Conservation (phyloP, 2,329 filamentous ascomycete species). For the Juglanconis juglandina region DNA sequence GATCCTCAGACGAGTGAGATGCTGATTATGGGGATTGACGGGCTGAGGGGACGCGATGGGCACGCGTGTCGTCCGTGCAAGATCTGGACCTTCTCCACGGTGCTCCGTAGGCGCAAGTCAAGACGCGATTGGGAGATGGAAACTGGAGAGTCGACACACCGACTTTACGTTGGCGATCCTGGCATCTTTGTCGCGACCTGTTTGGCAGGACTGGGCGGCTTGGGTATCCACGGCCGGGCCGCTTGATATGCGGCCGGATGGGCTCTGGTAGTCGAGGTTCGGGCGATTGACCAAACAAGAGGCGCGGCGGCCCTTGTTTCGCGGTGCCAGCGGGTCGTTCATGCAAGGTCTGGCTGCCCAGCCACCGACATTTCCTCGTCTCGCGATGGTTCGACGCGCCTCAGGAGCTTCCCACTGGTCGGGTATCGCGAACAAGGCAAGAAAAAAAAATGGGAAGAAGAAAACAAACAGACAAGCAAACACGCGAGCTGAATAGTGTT, state of each 20-base stretch:
- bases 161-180: constrained; percentile 19
- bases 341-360: constrained; percentile 18
- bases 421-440: constrained; percentile 10
- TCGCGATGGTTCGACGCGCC: constrained; percentile 1
- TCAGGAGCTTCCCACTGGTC: neutral
- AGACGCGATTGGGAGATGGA: constrained; percentile 12
- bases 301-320: constrained; percentile 6
- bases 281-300: constrained; percentile 15
- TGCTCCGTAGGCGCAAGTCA: constrained; percentile 3
- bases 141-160: constrained; percentile 16
- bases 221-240: constrained; percentile 20
- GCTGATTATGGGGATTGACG: constrained; percentile 6
- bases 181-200: neutral
- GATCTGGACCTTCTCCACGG: neutral
- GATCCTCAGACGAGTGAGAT: neutral
- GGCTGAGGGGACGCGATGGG: constrained; percentile 11
- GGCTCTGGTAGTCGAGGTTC: constrained; percentile 13
- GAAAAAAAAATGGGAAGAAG: neutral
- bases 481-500: neutral
- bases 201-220: constrained; percentile 1
- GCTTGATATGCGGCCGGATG: constrained; percentile 18
- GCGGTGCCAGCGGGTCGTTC: constrained; percentile 15
- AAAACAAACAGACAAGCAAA: neutral
- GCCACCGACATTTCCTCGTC: constrained; percentile 15
- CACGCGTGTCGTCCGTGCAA: constrained; percentile 13